A percentile compares a stretch with the other conserved stretches of the same genome.
Evolutionary conservation across 73 alveolate genomes (phyloP).

Genomic region (Tetrahymena malaccensis): DNA sequence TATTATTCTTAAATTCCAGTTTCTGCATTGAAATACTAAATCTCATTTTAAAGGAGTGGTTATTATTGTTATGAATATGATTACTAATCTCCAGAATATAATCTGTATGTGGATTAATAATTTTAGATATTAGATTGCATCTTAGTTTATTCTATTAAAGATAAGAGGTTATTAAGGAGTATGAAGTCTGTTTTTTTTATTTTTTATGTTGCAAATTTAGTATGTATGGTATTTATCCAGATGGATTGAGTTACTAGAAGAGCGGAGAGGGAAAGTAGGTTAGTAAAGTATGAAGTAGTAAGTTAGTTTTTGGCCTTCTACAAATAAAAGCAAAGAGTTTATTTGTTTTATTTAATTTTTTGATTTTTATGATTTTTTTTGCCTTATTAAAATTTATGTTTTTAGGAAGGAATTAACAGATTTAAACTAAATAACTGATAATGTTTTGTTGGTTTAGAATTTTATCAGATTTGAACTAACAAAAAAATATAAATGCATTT

Average conservation of each 20-base stretch:
- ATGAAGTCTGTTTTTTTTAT: no score
- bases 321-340: neutral
- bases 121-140: neutral
- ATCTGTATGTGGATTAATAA: neutral
- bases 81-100: neutral
- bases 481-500: neutral
- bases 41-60: neutral
- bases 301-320: neutral
- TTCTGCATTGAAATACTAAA: neutral
- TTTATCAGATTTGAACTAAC: neutral
- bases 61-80: neutral
- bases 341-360: no score
- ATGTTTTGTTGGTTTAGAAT: neutral
- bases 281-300: neutral
- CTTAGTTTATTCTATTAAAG: no score
- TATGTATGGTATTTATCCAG: neutral
- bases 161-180: no score
- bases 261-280: neutral
- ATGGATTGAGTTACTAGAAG: neutral
- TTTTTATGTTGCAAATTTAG: neutral
- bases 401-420: neutral
- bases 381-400: neutral
- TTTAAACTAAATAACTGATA: neutral
- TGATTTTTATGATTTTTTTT: neutral
- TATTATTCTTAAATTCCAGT: neutral